Evolutionary conservation across 2,329 filamentous ascomycete species (phyloP), one percentile per base, ranked within the genome.

Genomic region (Exophiala dermatitidis): DNA sequence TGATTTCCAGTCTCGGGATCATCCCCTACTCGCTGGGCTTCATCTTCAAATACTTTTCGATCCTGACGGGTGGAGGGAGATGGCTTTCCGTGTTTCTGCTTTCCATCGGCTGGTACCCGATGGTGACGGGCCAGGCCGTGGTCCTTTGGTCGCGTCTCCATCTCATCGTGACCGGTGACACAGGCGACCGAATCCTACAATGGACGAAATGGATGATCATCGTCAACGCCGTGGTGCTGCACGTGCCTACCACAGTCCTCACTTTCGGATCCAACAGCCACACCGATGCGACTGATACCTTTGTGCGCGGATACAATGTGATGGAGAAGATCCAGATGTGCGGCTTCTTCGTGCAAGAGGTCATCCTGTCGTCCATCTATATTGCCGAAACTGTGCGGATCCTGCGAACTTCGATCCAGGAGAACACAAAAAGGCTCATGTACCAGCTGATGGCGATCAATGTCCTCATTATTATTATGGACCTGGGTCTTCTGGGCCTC

Each of bases 251-350:
- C 5, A 73, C 71, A 3, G 68, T 74, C 8, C 61, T 76, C 31
- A 73, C 72, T 7, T 74, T 69, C 53, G 72, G 72, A 38, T 69
- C 67, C 40, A 74, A 74, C 56, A 29, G 49, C 26, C 47, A 60
- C 7, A 50, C 48, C 8, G 41, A 58, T 9, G 53, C 50, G 4
- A 19, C 19, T 19, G 12, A 51, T 34, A 48, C 53, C 8, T 74
- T 67, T 54, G 63, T 66, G 12, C 53, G 51, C 2, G 71, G 68
- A 4, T 75, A 74, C 62, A 70, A 72, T 41, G 62, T 74, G 33
- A 72, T 77, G 68, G 79, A 81, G 58, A 77, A 77, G 63, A 71
- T 81, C 12, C 77, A 81, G 61, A 75, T 81, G 63, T 77, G 75
- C 4, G 69, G 77, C 5, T 81, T 81, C 61, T 79, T 76, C 59